Conservation (phyloP, 1,284 basidiomycete species). For the Trichosporon sp. region DNA sequence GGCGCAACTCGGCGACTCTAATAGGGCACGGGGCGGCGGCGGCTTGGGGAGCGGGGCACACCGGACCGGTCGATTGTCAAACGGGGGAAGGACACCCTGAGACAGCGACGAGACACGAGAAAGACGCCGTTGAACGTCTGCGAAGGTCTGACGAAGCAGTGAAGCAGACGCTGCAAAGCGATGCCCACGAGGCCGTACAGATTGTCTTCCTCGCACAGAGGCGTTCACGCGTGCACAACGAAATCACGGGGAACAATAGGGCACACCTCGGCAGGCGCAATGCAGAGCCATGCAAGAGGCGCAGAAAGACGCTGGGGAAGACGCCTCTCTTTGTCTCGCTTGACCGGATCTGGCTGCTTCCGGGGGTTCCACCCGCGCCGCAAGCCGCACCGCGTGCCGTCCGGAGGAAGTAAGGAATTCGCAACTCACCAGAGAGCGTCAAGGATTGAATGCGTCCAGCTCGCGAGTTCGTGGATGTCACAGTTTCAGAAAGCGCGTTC, state of each 20-base stretch:
- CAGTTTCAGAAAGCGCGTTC: not conserved
- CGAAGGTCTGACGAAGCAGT: too few species aligned
- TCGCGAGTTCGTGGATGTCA: not conserved
- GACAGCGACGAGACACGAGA: too few species aligned
- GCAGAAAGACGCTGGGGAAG: not conserved
- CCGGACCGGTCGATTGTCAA: too few species aligned
- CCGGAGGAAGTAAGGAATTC: not conserved
- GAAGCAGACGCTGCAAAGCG: too few species aligned
- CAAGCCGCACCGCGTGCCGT: not conserved
- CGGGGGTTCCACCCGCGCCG: not conserved
- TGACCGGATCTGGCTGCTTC: not conserved
- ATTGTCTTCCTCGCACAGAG: too few species aligned
- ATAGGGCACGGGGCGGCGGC: too few species aligned
- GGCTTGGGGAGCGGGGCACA: too few species aligned
- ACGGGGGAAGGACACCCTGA: too few species aligned
- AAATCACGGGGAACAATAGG: not conserved
- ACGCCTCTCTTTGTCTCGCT: slow-evolving; percentile 1
- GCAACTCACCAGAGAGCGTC: not conserved
- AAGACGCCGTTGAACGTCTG: too few species aligned
- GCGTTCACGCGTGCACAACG: not conserved
- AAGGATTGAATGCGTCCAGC: not conserved
- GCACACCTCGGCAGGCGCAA: not conserved
- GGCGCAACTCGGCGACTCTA: too few species aligned
- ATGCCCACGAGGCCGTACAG: too few species aligned
- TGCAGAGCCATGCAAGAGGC: not conserved